Evolutionary conservation across 805 yeast species (phyloP), one percentile per base, ranked within the genome.

Genomic region (Priceomyces carsonii): DNA sequence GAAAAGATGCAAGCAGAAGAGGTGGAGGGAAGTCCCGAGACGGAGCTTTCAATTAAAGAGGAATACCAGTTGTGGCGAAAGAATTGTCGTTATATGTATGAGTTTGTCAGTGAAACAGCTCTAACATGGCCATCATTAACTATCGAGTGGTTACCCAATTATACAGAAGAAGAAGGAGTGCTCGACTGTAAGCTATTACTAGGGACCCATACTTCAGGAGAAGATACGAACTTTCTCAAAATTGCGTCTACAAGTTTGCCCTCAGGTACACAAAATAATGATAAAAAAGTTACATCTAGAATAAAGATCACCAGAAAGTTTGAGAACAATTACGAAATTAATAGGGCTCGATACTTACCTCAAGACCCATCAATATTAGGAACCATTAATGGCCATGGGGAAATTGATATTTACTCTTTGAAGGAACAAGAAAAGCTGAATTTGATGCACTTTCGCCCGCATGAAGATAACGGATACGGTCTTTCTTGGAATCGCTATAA

Each of bases 61-160:
- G 95, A 85, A 54, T 85, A 85, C 53, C 79, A 82, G 40, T 57
- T 85, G 43, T 85, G 95, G 95, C 72, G 86, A 40, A 78, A 84
- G 51, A 85, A 84, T 50, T 85, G 90, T 45, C 82, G 85, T 8
- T 79, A 72, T 47, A 84, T 85, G 93, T 85, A 85, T 47, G 89
- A 85, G 48, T 85, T 82, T 53, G 87, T 85, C 20, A 78, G 84
- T 32, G 93, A 85, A 51, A 82, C 91, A 0, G 86, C 84, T 2
- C 61, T 85, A 29, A 76, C 81, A 8, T 85, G 95, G 95, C 95
- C 95, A 2, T 80, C 90, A 2, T 65, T 85, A 32, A 81, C 91
- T 1, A 72, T 83, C 4, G 86, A 85, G 57, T 85, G 93, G 90
- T 56, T 82, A 6, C 90, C 89, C 0, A 64, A 63, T 18, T 44